These are phyloP conservation scores for Fusarium proliferatum DNA, from an alignment of 2,329 filamentous ascomycete species.

Conservation along the genomic window DNA sequence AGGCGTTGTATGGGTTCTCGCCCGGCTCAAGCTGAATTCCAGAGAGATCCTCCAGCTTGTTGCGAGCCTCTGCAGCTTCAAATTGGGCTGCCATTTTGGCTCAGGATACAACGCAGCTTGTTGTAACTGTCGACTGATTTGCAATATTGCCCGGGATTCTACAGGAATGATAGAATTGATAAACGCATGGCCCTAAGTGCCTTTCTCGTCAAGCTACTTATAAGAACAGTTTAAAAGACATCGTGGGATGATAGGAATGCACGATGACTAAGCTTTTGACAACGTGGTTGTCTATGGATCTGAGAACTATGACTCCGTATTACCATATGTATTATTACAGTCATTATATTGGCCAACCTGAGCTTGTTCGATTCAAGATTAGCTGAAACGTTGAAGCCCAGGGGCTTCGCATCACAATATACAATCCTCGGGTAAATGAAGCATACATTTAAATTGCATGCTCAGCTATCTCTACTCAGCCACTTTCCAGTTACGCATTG, in stretches of 20 bases:
- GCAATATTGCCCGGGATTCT: background rate
- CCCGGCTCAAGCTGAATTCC: conserved; percentile 61
- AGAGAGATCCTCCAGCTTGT: conserved; percentile 66
- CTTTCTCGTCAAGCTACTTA: background rate
- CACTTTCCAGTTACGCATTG: conserved; percentile 26
- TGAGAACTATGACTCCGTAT: conserved; percentile 11
- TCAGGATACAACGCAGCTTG: background rate
- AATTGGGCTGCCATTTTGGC: conserved; percentile 31
- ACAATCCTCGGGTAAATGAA: background rate
- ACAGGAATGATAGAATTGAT: too few species aligned
- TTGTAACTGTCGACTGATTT: background rate
- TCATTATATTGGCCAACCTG: conserved; percentile 1
- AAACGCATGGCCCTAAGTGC: background rate
- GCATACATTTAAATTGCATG: conserved; percentile 15
- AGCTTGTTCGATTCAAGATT: conserved; percentile 12
- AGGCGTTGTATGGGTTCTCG: conserved; percentile 80
- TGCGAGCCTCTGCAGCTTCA: conserved; percentile 53
- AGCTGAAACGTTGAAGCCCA: conserved; percentile 15
- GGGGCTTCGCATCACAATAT: background rate
- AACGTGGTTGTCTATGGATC: background rate
- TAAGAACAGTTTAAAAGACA: conserved; percentile 4
- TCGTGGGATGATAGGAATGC: conserved; percentile 16
- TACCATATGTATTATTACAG: background rate
- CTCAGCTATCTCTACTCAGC: conserved; percentile 20
- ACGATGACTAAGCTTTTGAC: conserved; percentile 31